Evolutionary conservation across 257 asterid species (phyloP).

Genomic region (Capsicum rhomboideum): DNA sequence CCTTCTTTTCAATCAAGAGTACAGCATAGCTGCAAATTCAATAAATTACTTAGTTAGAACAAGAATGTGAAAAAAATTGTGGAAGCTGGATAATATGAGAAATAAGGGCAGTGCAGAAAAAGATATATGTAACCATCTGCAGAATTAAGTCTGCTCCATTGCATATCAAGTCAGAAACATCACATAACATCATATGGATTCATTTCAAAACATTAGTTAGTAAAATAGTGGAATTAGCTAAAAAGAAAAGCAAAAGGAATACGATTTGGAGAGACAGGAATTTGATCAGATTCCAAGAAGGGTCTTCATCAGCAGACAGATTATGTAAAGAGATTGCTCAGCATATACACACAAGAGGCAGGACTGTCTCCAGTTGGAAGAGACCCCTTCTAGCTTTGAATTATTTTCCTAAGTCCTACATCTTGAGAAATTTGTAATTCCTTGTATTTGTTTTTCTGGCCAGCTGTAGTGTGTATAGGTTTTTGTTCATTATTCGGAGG

Average conservation of each 20-base stretch:
- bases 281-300: too few species aligned
- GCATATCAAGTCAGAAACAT: not conserved
- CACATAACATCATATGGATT: not conserved
- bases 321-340: too few species aligned
- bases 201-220: not conserved
- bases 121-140: not conserved
- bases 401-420: too few species aligned
- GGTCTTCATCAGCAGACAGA: too few species aligned
- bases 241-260: not conserved
- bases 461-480: too few species aligned
- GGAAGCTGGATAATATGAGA: not conserved
- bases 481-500: too few species aligned
- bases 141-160: not conserved
- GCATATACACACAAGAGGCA: too few species aligned
- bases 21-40: slow-evolving; percentile 73
- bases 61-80: not conserved
- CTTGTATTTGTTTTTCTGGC: too few species aligned
- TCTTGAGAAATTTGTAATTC: too few species aligned
- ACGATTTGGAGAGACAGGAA: too few species aligned
- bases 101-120: not conserved
- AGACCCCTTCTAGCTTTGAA: too few species aligned
- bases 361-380: too few species aligned
- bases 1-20: slow-evolving; percentile 78
- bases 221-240: not conserved
- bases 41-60: slow-evolving; percentile 1